Evolutionary conservation across 2,329 filamentous ascomycete genomes (phyloP).

Genomic region (Calonectria naviculata): DNA sequence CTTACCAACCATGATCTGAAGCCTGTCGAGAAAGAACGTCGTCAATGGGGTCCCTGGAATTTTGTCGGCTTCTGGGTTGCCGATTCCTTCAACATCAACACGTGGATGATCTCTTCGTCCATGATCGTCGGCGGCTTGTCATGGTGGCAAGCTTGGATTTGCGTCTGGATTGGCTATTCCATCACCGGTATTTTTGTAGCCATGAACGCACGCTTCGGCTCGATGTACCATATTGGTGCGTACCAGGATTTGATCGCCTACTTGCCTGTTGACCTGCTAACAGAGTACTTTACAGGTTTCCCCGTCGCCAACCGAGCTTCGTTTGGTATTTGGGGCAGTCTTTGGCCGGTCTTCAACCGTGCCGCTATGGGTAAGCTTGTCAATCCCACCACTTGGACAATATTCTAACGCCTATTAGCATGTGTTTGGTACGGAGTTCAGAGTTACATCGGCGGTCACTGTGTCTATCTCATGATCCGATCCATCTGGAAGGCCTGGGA

Average conservation of each 20-base stretch:
- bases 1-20: slow-evolving; percentile 88
- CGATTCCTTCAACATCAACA: slow-evolving; percentile 90
- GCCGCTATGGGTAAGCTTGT: slow-evolving; percentile 74
- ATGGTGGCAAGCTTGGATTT: slow-evolving; percentile 94
- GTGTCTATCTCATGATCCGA: slow-evolving; percentile 89
- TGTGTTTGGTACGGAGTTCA: slow-evolving; percentile 92
- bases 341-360: slow-evolving; percentile 91
- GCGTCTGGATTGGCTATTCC: slow-evolving; percentile 87
- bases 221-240: slow-evolving; percentile 89
- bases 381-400: neutral
- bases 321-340: slow-evolving; percentile 88
- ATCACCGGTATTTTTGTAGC: slow-evolving; percentile 82
- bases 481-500: slow-evolving; percentile 82
- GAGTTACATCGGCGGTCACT: slow-evolving; percentile 85
- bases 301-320: slow-evolving; percentile 82
- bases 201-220: slow-evolving; percentile 84
- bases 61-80: slow-evolving; percentile 91
- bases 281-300: too few species aligned
- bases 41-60: slow-evolving; percentile 89
- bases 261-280: too few species aligned
- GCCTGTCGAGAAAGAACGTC: slow-evolving; percentile 80
- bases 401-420: slow-evolving; percentile 53
- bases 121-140: slow-evolving; percentile 83
- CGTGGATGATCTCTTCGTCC: slow-evolving; percentile 91
- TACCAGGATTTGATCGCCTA: too few species aligned